A percentile compares a stretch with the other conserved stretches of the same genome.
Evolutionary conservation across 2,329 filamentous ascomycete genomes (phyloP).

Genomic region (Claviceps capensis): DNA sequence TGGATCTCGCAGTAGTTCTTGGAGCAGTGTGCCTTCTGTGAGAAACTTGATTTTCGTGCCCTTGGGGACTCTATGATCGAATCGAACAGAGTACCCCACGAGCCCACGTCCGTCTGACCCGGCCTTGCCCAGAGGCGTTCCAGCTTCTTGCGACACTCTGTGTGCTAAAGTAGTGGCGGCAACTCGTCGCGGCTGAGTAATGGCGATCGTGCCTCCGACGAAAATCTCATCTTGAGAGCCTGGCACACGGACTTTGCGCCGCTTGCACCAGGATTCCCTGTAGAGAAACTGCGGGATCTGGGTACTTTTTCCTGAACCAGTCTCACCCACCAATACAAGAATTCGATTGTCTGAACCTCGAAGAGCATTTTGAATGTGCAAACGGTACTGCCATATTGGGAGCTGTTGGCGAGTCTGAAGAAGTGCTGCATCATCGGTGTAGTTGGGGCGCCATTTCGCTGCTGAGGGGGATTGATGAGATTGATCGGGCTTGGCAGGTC

Average conservation of each 20-base stretch:
- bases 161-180: slow-evolving; percentile 84
- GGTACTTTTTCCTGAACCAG: slow-evolving; percentile 91
- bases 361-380: slow-evolving; percentile 54
- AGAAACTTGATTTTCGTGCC: slow-evolving; percentile 85
- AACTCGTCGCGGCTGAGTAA: slow-evolving; percentile 87
- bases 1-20: slow-evolving; percentile 82
- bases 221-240: slow-evolving; percentile 26
- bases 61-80: slow-evolving; percentile 73
- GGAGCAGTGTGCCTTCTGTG: slow-evolving; percentile 90
- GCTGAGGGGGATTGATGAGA: background rate
- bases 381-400: slow-evolving; percentile 65
- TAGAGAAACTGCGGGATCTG: slow-evolving; percentile 88
- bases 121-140: slow-evolving; percentile 34
- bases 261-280: slow-evolving; percentile 63
- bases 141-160: slow-evolving; percentile 68
- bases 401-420: slow-evolving; percentile 48
- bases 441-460: slow-evolving; percentile 6
- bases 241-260: slow-evolving; percentile 36
- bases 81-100: slow-evolving; percentile 90
- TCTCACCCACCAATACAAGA: slow-evolving; percentile 81
- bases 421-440: slow-evolving; percentile 18
- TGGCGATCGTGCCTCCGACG: slow-evolving; percentile 72
- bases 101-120: slow-evolving; percentile 31
- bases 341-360: slow-evolving; percentile 47
- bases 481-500: background rate